Conservation (phyloP, 2,329 filamentous ascomycete species). For the Aureobasidium sp. region DNA sequence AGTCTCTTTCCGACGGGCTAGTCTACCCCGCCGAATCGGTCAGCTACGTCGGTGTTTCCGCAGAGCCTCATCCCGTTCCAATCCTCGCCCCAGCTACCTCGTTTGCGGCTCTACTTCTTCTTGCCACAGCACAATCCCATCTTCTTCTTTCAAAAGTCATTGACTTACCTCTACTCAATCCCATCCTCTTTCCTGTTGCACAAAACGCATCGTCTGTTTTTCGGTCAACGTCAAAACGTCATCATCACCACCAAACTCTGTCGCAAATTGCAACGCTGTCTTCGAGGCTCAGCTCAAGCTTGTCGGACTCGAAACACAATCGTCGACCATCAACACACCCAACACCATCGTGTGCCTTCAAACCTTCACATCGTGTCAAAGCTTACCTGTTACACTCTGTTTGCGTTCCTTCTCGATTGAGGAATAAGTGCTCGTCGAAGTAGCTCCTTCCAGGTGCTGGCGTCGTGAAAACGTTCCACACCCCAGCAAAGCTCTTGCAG, state of each 20-base stretch:
- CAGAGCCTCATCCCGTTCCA: conserved; percentile 7
- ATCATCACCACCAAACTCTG: neutral
- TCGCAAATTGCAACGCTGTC: neutral
- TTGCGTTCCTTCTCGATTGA: neutral
- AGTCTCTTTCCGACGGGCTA: neutral
- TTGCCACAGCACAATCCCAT: neutral
- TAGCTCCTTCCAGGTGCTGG: neutral
- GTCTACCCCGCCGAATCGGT: neutral
- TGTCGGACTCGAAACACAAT: neutral
- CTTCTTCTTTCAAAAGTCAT: neutral
- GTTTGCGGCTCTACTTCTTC: conserved; percentile 1
- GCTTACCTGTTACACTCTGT: neutral
- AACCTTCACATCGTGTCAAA: neutral
- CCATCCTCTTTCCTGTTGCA: neutral
- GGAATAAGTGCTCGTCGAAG: neutral
- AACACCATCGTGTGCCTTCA: too few species aligned
- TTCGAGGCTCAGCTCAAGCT: neutral
- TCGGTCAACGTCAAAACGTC: neutral
- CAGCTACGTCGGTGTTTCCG: neutral
- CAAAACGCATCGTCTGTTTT: neutral
- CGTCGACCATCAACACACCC: neutral
- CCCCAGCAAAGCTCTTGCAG: neutral
- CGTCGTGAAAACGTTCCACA: neutral
- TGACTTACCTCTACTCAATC: neutral
- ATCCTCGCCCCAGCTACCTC: conserved; percentile 6